phyloP scores from a whole-genome alignment of 257 asterid species.

The Thymus quinquecostatus region DNA sequence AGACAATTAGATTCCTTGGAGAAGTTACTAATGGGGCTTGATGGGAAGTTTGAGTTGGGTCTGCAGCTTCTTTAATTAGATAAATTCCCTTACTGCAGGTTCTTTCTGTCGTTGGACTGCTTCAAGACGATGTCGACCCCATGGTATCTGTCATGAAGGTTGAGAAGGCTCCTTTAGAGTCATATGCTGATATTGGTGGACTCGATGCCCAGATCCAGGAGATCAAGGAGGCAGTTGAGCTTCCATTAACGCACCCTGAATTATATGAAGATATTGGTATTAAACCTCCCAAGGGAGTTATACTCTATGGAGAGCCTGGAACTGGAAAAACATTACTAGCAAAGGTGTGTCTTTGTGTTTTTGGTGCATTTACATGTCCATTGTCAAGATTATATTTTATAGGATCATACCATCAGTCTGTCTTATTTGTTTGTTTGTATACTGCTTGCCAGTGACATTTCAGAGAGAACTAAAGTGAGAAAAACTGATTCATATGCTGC shows the following conservation, averaged over 20 bases:
- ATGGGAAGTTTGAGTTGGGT: constrained; percentile 6
- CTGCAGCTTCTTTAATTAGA: neutral
- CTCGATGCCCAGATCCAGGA: constrained; percentile 70
- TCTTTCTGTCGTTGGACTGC: constrained; percentile 93
- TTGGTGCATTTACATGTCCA: neutral
- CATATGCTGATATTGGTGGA: constrained; percentile 81
- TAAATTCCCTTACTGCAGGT: constrained; percentile 56
- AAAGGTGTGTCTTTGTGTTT: constrained; percentile 55
- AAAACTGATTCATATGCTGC: neutral
- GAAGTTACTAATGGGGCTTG: constrained; percentile 19
- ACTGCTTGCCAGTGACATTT: constrained; percentile 8
- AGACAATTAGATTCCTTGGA: neutral
- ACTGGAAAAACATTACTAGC: constrained; percentile 97
- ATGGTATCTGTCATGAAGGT: constrained; percentile 99
- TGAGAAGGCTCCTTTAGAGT: constrained; percentile 96
- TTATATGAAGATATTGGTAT: constrained; percentile 84
- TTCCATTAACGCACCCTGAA: constrained; percentile 64
- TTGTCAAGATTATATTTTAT: constrained; percentile 5
- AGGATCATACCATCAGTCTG: neutral
- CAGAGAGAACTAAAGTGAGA: neutral
- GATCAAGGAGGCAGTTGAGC: constrained; percentile 73
- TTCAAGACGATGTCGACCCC: constrained; percentile 94
- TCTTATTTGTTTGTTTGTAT: neutral
- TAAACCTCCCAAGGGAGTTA: constrained; percentile 94
- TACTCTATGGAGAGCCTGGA: constrained; percentile 96